These are phyloP conservation scores for Phytophthora idaei DNA, from an alignment of 352 stramenopile species.

Conservation along the genomic window DNA sequence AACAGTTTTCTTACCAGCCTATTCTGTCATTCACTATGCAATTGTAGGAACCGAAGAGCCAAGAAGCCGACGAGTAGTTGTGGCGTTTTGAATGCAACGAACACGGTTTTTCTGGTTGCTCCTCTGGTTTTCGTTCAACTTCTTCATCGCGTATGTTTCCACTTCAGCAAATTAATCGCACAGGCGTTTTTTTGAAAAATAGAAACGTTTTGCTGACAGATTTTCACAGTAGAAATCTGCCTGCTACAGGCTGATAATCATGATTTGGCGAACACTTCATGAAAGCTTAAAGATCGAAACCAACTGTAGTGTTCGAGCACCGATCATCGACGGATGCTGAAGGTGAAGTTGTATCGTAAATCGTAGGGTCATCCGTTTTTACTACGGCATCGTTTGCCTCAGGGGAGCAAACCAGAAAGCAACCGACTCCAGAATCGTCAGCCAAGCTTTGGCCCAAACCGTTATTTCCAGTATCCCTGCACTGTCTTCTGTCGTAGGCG, in stretches of 20 bases:
- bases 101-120: conserved; percentile 9
- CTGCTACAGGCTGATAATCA: neutral
- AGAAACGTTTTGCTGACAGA: neutral
- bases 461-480: neutral
- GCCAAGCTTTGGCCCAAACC: too few species aligned
- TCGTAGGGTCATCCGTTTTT: neutral
- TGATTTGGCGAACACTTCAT: neutral
- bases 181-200: too few species aligned
- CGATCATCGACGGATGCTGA: too few species aligned
- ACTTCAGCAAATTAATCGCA: neutral
- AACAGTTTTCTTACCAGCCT: conserved; percentile 2
- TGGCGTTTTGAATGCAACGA: conserved; percentile 13
- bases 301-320: too few species aligned
- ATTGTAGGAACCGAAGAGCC: conserved; percentile 72
- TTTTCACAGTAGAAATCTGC: neutral
- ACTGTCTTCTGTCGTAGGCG: neutral
- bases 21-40: neutral
- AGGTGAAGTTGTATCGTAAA: neutral
- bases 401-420: neutral
- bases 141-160: conserved; percentile 6
- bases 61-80: conserved; percentile 50
- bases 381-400: too few species aligned
- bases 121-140: neutral
- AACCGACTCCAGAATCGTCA: too few species aligned
- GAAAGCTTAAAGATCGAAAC: neutral